phyloP scores from a whole-genome alignment of 225 moss, liverwort and hornwort species.

The Sphagnum contortum region DNA sequence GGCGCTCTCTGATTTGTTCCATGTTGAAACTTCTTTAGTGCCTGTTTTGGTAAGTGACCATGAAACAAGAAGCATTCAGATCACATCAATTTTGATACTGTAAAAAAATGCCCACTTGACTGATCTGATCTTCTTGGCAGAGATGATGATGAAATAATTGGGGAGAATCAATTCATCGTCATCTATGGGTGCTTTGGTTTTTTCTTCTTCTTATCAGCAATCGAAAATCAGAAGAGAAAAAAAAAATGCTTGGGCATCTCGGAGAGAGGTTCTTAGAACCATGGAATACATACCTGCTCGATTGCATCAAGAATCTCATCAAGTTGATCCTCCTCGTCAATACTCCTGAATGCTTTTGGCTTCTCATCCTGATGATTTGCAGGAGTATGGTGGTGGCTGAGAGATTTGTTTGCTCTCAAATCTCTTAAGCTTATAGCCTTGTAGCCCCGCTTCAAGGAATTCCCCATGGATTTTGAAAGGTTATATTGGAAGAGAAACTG shows the following conservation, averaged over 20 bases:
- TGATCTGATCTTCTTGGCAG: too few species aligned
- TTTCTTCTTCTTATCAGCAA: neutral
- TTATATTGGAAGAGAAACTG: too few species aligned
- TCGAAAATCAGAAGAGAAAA: neutral
- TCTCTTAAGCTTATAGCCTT: too few species aligned
- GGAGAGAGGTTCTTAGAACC: too few species aligned
- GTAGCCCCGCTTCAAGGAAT: too few species aligned
- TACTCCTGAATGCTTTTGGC: slow-evolving; percentile 7
- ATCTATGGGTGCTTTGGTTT: neutral
- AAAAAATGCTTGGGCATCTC: neutral
- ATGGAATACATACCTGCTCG: slow-evolving; percentile 18
- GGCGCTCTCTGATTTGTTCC: slow-evolving; percentile 3
- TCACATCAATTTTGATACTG: neutral
- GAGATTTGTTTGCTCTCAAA: too few species aligned
- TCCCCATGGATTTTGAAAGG: too few species aligned
- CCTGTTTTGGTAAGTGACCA: slow-evolving; percentile 10
- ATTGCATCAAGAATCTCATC: slow-evolving; percentile 33
- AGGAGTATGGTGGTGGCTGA: too few species aligned
- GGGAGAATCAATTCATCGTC: too few species aligned
- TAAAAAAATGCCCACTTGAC: neutral
- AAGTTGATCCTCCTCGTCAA: slow-evolving; percentile 23
- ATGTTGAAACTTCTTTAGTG: slow-evolving; percentile 14
- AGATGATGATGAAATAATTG: neutral
- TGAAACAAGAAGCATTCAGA: neutral
- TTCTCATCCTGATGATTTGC: too few species aligned